Evolutionary conservation across 2,329 filamentous ascomycete genomes (phyloP).

Genomic region (Botrytis pseudocinerea): DNA sequence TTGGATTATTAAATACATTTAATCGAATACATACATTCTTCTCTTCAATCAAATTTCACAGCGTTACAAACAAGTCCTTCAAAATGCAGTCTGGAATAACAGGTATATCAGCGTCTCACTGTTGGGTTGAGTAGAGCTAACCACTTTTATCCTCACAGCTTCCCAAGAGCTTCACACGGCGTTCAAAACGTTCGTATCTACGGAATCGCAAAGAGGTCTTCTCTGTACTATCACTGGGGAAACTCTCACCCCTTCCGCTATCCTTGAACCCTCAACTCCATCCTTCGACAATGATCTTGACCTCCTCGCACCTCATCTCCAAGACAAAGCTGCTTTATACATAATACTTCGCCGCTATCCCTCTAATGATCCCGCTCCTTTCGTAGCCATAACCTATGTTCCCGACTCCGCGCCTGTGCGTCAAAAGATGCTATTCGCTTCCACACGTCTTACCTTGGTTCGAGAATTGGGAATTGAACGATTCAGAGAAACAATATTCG

Average conservation of each 20-base stretch:
- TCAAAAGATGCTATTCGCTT: conserved; percentile 84
- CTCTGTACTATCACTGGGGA: conserved; percentile 71
- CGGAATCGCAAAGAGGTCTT: conserved; percentile 64
- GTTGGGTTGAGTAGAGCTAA: conserved; percentile 18
- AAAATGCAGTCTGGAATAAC: conserved; percentile 79
- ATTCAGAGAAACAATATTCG: conserved; percentile 75
- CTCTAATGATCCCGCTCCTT: conserved; percentile 47
- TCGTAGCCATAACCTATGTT: conserved; percentile 75
- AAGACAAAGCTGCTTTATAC: conserved; percentile 68
- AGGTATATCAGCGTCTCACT: conserved; percentile 48
- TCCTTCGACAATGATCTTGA: conserved; percentile 66
- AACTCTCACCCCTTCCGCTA: conserved; percentile 61
- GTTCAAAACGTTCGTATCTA: conserved; percentile 69
- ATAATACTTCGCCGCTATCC: conserved; percentile 71
- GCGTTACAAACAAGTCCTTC: conserved; percentile 15
- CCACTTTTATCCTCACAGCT: conserved; percentile 48
- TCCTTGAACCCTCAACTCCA: conserved; percentile 53
- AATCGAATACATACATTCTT: not conserved
- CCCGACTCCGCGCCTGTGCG: conserved; percentile 77
- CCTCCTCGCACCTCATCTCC: conserved; percentile 62
- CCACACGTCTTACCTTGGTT: conserved; percentile 71
- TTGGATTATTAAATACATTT: not conserved
- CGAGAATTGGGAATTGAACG: conserved; percentile 77
- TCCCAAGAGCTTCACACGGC: conserved; percentile 74
- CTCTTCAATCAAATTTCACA: not conserved